A percentile compares a stretch with the other conserved stretches of the same genome.
phyloP scores from a whole-genome alignment of 306 rosid species.

The Morella rubra region DNA sequence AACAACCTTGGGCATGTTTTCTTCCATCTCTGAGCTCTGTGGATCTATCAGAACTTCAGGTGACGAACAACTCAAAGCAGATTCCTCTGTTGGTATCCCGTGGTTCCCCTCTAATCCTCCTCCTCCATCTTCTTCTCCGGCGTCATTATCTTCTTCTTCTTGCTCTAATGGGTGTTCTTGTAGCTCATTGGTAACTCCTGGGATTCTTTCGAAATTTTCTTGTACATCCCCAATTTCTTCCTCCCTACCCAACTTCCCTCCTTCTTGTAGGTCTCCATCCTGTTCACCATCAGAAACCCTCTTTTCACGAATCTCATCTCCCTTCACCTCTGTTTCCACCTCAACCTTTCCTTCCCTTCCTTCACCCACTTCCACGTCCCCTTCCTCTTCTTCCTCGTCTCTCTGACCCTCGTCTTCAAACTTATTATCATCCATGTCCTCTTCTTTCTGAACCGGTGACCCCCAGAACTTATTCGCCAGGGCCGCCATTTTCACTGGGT shows the following conservation, averaged over 20 bases:
- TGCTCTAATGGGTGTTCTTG: background rate
- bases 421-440: slow-evolving; percentile 13
- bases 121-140: background rate
- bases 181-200: slow-evolving; percentile 4
- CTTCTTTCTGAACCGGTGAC: slow-evolving; percentile 20
- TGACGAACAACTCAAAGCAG: slow-evolving; percentile 16
- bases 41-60: slow-evolving; percentile 34
- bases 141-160: slow-evolving; percentile 7
- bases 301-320: slow-evolving; percentile 33
- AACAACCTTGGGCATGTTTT: background rate
- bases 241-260: slow-evolving; percentile 4
- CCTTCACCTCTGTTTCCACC: background rate
- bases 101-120: slow-evolving; percentile 1
- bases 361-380: slow-evolving; percentile 19
- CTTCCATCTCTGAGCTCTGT: slow-evolving; percentile 34
- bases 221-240: slow-evolving; percentile 15
- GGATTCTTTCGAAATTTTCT: slow-evolving; percentile 18
- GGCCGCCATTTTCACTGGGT: slow-evolving; percentile 96
- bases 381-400: slow-evolving; percentile 15
- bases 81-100: slow-evolving; percentile 19
- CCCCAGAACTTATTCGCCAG: slow-evolving; percentile 72
- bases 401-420: slow-evolving; percentile 17
- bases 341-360: slow-evolving; percentile 24
- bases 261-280: slow-evolving; percentile 12
- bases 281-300: slow-evolving; percentile 16